These are phyloP conservation scores for Dalechampia spathulata DNA, from an alignment of 441 rosid genomes.

Conservation along the genomic window DNA sequence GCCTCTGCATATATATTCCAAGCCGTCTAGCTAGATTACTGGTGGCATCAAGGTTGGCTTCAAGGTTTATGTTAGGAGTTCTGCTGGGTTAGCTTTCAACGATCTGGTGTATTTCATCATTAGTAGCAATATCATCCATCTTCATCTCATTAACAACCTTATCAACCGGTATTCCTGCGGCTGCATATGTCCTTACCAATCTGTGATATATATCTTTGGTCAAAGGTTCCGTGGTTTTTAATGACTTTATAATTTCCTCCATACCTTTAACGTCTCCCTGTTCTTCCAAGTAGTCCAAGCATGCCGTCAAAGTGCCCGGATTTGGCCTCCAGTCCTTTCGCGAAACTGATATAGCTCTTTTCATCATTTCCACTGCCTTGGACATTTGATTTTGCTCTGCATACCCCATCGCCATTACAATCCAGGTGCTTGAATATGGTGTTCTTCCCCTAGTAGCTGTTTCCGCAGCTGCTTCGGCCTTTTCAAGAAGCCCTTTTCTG, in stretches of 20 bases:
- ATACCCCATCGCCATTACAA: conserved; percentile 25
- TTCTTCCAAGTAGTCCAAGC: conserved; percentile 27
- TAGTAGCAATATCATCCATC: conserved; percentile 9
- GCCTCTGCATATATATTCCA: too few species aligned
- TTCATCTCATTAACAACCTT: conserved; percentile 17
- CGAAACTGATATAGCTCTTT: conserved; percentile 19
- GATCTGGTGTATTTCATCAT: conserved; percentile 13
- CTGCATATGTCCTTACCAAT: not conserved
- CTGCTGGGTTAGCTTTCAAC: not conserved
- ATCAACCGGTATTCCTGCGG: conserved; percentile 11
- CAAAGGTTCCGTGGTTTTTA: conserved; percentile 9
- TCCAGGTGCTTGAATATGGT: conserved; percentile 26
- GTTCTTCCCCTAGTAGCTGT: conserved; percentile 18
- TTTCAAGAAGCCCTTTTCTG: conserved; percentile 18
- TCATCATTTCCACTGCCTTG: conserved; percentile 32
- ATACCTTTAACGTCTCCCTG: conserved; percentile 21
- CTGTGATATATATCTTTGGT: not conserved
- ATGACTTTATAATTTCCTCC: conserved; percentile 12
- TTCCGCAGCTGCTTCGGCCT: conserved; percentile 30
- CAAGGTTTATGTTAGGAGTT: conserved; percentile 3
- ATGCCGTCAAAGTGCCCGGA: conserved; percentile 11
- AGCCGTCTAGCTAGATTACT: too few species aligned
- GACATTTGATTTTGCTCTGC: conserved; percentile 26
- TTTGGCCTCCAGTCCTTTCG: conserved; percentile 19
- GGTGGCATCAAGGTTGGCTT: too few species aligned